phyloP scores from a whole-genome alignment of 2,329 filamentous ascomycete genomes.

The Scedosporium aurantiacum region DNA sequence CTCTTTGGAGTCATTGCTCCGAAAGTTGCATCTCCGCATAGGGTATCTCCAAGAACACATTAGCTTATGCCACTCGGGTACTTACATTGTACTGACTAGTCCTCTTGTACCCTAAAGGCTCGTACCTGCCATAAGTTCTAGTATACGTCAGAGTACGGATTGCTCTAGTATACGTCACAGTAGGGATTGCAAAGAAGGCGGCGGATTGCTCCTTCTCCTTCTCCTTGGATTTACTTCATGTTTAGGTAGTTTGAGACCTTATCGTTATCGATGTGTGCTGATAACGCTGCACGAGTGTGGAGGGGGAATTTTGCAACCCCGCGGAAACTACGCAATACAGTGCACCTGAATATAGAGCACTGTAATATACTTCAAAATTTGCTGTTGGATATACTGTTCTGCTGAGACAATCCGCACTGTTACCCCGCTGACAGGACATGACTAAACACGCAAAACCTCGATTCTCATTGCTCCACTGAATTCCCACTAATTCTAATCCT shows the following conservation, averaged over 20 bases:
- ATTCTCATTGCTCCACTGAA: conserved; percentile 1
- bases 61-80: too few species aligned
- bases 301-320: neutral
- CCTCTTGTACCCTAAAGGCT: too few species aligned
- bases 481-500: neutral
- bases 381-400: neutral
- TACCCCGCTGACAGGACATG: neutral
- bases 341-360: neutral
- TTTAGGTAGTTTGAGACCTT: neutral
- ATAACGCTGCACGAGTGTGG: neutral
- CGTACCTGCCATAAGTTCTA: too few species aligned
- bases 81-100: too few species aligned
- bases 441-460: conserved; percentile 1
- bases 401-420: neutral
- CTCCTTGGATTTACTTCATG: neutral
- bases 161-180: too few species aligned
- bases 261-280: neutral
- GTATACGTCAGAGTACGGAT: too few species aligned
- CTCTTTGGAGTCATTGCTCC: neutral
- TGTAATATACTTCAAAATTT: neutral
- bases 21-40: neutral
- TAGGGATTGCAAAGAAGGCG: too few species aligned
- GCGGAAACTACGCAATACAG: conserved; percentile 1
- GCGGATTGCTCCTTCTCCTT: too few species aligned
- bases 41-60: too few species aligned